A percentile compares a stretch with the other conserved stretches of the same genome.
These are phyloP conservation scores for Rhodamnia argentea DNA, from an alignment of 345 rosid species.

Conservation along the genomic window DNA sequence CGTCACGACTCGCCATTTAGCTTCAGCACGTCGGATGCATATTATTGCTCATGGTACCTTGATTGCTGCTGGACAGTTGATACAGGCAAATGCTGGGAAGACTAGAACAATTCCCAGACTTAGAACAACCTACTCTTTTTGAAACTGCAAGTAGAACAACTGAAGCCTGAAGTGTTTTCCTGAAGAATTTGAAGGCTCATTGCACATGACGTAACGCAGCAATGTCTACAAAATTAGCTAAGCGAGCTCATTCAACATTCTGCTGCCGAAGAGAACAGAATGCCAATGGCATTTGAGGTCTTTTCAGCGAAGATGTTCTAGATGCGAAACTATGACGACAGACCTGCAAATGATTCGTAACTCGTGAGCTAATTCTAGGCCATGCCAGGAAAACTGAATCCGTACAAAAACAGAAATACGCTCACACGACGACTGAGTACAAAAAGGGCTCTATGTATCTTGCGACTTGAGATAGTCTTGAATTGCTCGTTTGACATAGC, in stretches of 20 bases:
- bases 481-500: neutral
- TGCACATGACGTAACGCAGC: neutral
- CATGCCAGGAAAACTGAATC: neutral
- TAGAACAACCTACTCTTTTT: neutral
- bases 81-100: neutral
- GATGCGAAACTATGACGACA: neutral
- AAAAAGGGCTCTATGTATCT: neutral
- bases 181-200: neutral
- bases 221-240: neutral
- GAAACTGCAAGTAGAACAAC: neutral
- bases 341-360: neutral
- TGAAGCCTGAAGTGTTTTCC: neutral
- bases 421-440: neutral
- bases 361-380: neutral
- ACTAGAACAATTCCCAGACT: neutral
- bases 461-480: neutral
- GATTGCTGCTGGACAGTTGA: neutral
- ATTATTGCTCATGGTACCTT: neutral
- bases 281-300: neutral
- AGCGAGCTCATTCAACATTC: neutral
- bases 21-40: neutral
- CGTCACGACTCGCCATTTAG: neutral
- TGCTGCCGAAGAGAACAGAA: neutral
- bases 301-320: neutral
- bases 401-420: neutral